Base-by-base conservation (phyloP, 352 stramenopile genomes). In the Phytophthora pluvialis region DNA sequence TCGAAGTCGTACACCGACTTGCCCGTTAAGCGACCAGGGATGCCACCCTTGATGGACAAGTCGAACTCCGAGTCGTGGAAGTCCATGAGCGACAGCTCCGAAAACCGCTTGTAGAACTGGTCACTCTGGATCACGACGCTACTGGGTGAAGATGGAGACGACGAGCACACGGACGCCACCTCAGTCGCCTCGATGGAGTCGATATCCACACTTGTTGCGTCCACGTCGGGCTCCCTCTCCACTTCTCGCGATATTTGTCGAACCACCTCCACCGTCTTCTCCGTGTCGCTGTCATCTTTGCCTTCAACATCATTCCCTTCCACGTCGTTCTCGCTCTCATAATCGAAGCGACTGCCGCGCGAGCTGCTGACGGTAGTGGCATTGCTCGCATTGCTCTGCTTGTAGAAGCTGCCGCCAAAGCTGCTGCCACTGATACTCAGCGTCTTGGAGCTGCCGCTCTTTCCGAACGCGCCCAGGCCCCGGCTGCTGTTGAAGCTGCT, bases 51-150 rank as follows among this genome's bases (percentile, higher is more conserved):
- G 33, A 86, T 60, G 1, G 75, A 70, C 25, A 90, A 56, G 3
- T 81, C 66, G 50, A 81, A 90, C 48, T 86, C 80, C 12, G 77
- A 88, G 71, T 90, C 81, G 66, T 90, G 79, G 67, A 90, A 89
- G 40, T 84, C 77, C 44, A 74, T 73, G 26, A 87, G 70, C n/a
- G 78, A 83, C 3, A 82, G 6, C 59, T 83, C 75, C 5, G 75
- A 83, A 39, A 83, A 78, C 6, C 75, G 75, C 31, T 76, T 71
- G 56, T 79, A 78, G 46, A 81, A 81, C 48, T 75, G 67, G 39
- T 82, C 67, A 21, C 61, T 74, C 52, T 72, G 45, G 47, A 77
- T 60, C 26, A 75, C 65, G 11, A 50, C 52, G 28, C 65, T 81
- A 43, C 68, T 81, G 0, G 73, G 70, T 5, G 78, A 86, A 16